Evolutionary conservation across 352 stramenopile species (phyloP).

Genomic region (Globisporangium camurandrum): DNA sequence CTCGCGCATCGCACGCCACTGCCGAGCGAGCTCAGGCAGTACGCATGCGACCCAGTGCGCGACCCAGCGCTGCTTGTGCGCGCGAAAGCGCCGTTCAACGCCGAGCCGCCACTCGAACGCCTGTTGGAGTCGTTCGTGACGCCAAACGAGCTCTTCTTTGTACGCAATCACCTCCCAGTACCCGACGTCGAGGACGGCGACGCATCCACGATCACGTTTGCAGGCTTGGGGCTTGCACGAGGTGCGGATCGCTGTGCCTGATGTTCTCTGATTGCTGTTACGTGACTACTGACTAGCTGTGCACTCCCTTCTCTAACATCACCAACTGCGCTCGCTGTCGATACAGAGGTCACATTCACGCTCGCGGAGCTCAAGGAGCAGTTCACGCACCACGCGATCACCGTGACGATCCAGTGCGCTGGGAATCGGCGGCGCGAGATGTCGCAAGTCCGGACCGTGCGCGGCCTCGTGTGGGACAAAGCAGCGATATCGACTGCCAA

Average conservation of each 20-base stretch:
- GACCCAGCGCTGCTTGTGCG: conserved; percentile 87
- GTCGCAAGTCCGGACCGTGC: conserved; percentile 42
- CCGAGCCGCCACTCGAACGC: conserved; percentile 89
- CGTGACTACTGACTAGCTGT: neutral
- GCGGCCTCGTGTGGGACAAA: conserved; percentile 25
- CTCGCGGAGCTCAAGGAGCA: conserved; percentile 83
- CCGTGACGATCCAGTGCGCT: conserved; percentile 89
- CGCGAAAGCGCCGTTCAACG: conserved; percentile 92
- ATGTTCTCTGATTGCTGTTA: too few relatives aligned
- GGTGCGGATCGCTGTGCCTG: conserved; percentile 9
- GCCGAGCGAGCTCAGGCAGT: neutral
- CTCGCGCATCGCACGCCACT: neutral
- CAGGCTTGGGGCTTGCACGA: conserved; percentile 43
- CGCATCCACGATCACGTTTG: conserved; percentile 57
- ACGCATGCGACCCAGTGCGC: conserved; percentile 71
- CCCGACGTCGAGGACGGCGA: conserved; percentile 66
- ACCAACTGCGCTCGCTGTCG: neutral
- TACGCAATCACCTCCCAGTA: conserved; percentile 97
- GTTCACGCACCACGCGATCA: conserved; percentile 72
- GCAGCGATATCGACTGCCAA: conserved; percentile 84
- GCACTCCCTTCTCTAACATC: neutral
- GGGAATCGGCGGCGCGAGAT: conserved; percentile 87
- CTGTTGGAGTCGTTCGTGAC: conserved; percentile 94
- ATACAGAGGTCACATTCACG: conserved; percentile 34
- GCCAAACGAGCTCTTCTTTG: conserved; percentile 96